Base-by-base conservation (phyloP, 2,329 filamentous ascomycete species). In the Biscogniauxia sp. region DNA sequence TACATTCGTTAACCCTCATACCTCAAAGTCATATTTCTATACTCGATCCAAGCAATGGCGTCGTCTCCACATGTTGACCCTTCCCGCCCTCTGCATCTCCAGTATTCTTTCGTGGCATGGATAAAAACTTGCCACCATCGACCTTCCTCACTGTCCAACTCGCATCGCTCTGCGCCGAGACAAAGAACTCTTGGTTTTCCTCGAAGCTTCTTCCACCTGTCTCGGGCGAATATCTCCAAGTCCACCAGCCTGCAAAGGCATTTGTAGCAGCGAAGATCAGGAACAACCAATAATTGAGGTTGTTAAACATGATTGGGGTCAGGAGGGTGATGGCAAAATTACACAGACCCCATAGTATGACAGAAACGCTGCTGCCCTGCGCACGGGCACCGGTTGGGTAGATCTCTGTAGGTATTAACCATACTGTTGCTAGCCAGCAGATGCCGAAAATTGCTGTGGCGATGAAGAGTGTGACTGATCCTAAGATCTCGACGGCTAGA, bases 391-490 rank as follows among this genome's bases (percentile, higher is more conserved):
- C 80, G 2, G 80, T 84, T 0, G 83, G 82, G 64, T 79, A 85
- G 59, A 86, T 85, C 64, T 86, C 83, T 0, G 83, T 85, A 0
- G 83, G 83, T 45, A 86, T 84, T 3, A 87, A 74, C 84, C 84
- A 87, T 19, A 84, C 78, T 1, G 84, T 84, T 0, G 83, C 76
- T 1, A 87, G 76, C 84, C 84, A 87, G 23, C 82, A 82, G 52
- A 87, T 83, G 3, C 84, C 84, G 61, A 87, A 87, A 19, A 83
- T 81, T 7, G 82, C 83, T 0, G 84, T 89, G 2, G 85, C 82
- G 58, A 84, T 69, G 75, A 82, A 85, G 17, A 87, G 77, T 1
- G 77, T 74, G 3, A 84, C 66, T 13, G 80, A 81, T 4, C 84
- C 82, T 1, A 80, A 76, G 45, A 85, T 77, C 17, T 81, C 81